phyloP scores from a whole-genome alignment of 257 asterid species.

The Solanum paucissectum region DNA sequence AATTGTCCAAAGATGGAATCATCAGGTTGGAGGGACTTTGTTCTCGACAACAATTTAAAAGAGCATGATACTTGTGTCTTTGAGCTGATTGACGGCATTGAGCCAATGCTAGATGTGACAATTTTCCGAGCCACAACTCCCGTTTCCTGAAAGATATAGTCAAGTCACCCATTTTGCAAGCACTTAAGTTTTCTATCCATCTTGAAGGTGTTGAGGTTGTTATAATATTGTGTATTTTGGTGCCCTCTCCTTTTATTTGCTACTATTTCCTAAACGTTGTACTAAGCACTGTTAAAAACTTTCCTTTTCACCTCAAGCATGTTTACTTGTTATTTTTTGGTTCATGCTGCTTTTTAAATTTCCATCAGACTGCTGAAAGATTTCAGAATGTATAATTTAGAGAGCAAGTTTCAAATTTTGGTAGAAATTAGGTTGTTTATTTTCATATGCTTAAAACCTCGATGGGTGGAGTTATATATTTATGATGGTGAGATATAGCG shows the following conservation, averaged over 20 bases:
- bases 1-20: not conserved
- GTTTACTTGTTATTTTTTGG: not conserved
- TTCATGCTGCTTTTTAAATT: not conserved
- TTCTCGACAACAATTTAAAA: not conserved
- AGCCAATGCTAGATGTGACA: not conserved
- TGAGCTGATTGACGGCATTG: not conserved
- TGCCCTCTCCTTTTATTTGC: not conserved
- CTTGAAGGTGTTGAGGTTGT: not conserved
- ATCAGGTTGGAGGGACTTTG: conserved; percentile 1
- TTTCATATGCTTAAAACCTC: too few species aligned
- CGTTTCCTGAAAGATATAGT: not conserved
- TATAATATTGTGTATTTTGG: not conserved
- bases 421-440: not conserved
- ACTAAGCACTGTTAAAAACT: not conserved
- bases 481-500: too few species aligned
- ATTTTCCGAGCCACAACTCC: not conserved
- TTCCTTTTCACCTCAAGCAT: not conserved
- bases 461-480: too few species aligned
- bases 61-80: not conserved
- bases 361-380: not conserved
- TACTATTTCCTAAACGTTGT: not conserved
- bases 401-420: not conserved
- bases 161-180: not conserved
- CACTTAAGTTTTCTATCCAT: not conserved
- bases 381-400: not conserved